Evolutionary conservation across 2,329 filamentous ascomycete genomes (phyloP), one percentile per base, ranked within the genome.

Genomic region (Clonostachys solani): DNA sequence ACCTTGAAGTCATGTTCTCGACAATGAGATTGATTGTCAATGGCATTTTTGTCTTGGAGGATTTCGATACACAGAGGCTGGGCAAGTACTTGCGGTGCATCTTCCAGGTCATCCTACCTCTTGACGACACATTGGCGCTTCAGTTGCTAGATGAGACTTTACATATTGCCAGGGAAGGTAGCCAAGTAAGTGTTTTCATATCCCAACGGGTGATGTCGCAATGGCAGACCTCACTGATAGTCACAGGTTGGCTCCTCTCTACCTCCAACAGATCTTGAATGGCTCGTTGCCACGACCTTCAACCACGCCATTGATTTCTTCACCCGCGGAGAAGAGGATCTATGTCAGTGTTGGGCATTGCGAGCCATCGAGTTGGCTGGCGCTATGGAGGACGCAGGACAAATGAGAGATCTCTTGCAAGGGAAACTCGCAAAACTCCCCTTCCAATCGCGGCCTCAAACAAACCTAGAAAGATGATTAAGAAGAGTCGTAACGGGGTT

Each of bases 71-170:
- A 5, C 59, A 62, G 1, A 83, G 81, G 54, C 70, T 95, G 1
- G 80, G 87, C 8, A 86, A 86, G 56, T 95, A 94, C 70, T 78
- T 92, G 42, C 81, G 89, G 2, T 91, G 87, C 55, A 72, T 94
- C 3, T 87, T 92, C 53, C 85, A 87, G 51, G 72, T 82, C 1
- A 77, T 86, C 0, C 65, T 91, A 1, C 69, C 77, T 2, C 68
- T 77, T 5, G 75, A 83, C 42, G 75, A 81, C 17, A 62, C 63
- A 1, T 64, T 83, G 15, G 78, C 81, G 10, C 68, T 86, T 44
- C 71, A 75, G 42, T 72, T 90, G 5, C 66, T 90, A 8, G 75
- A 83, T n/a, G 83, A 90, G 57, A 79, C 82, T 2, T 72, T 74
- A 3, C 61, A 62, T 2, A 72, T 84, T 46, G 78, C 79, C 7